These are phyloP conservation scores for Heliamphora pulchella DNA, from an alignment of 179 eudicot genomes.

Conservation along the genomic window DNA sequence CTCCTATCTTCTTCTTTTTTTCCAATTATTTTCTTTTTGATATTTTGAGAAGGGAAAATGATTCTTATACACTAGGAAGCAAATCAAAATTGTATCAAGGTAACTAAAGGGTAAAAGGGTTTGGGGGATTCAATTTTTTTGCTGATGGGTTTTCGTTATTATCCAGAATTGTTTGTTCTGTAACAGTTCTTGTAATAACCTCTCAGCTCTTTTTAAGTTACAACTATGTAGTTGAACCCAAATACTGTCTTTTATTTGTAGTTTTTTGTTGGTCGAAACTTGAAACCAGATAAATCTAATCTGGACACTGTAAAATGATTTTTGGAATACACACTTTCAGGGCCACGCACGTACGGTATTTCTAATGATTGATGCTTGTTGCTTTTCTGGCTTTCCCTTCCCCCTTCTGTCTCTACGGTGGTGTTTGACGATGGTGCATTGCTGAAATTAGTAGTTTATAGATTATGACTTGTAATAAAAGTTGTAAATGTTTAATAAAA, in stretches of 20 bases:
- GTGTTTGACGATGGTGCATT: too few species aligned
- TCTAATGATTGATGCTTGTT: neutral
- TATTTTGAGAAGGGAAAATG: neutral
- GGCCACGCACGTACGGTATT: neutral
- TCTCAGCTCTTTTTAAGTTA: conserved; percentile 2
- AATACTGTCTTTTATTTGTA: neutral
- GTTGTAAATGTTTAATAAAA: too few species aligned
- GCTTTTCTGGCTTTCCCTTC: too few species aligned
- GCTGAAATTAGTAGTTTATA: too few species aligned
- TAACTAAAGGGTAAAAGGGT: neutral
- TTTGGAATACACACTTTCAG: conserved; percentile 2
- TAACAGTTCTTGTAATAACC: conserved; percentile 5
- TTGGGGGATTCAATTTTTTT: conserved; percentile 2
- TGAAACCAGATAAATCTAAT: neutral
- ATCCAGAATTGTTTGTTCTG: conserved; percentile 17
- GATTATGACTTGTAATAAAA: too few species aligned
- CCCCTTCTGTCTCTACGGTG: too few species aligned
- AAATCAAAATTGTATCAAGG: neutral
- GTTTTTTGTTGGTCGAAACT: neutral
- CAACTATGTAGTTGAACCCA: neutral
- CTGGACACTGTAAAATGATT: conserved; percentile 4
- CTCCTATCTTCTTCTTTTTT: neutral
- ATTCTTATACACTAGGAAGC: conserved; percentile 14
- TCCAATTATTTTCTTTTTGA: neutral
- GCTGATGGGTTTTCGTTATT: neutral